These are phyloP conservation scores for Leersia perrieri DNA, from an alignment of 176 grass and related monocot genomes.

Conservation along the genomic window DNA sequence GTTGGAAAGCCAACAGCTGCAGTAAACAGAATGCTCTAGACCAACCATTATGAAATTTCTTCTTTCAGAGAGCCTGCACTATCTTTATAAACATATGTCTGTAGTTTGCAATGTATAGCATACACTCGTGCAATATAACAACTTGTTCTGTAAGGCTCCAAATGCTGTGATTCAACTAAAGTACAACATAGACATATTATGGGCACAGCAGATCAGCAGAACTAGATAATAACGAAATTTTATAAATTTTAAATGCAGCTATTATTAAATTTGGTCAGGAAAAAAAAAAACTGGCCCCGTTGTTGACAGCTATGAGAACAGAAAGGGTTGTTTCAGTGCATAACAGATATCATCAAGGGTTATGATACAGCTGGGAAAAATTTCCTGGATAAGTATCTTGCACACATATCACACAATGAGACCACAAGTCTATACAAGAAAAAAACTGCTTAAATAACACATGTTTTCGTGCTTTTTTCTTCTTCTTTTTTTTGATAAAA, in stretches of 20 bases:
- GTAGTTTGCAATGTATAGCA: neutral
- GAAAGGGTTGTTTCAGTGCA: neutral
- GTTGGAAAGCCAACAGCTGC: too few species aligned
- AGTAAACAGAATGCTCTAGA: neutral
- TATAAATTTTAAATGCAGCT: neutral
- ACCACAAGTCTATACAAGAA: neutral
- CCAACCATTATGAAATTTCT: neutral
- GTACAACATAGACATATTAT: neutral
- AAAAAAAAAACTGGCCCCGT: neutral
- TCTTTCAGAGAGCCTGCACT: neutral
- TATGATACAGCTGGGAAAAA: neutral
- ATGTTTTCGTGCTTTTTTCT: neutral
- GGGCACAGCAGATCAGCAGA: conserved; percentile 7
- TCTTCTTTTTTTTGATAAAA: too few species aligned
- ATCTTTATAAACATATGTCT: neutral
- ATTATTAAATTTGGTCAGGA: conserved; percentile 2
- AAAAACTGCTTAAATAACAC: neutral
- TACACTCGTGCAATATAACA: neutral
- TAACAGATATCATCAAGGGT: neutral
- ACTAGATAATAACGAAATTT: neutral
- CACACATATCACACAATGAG: neutral
- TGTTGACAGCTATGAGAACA: neutral
- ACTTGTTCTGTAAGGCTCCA: neutral
- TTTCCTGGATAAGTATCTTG: neutral
- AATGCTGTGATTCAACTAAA: neutral